phyloP scores from a whole-genome alignment of 768 basidiomycete species.

The Kondoa subrosea region DNA sequence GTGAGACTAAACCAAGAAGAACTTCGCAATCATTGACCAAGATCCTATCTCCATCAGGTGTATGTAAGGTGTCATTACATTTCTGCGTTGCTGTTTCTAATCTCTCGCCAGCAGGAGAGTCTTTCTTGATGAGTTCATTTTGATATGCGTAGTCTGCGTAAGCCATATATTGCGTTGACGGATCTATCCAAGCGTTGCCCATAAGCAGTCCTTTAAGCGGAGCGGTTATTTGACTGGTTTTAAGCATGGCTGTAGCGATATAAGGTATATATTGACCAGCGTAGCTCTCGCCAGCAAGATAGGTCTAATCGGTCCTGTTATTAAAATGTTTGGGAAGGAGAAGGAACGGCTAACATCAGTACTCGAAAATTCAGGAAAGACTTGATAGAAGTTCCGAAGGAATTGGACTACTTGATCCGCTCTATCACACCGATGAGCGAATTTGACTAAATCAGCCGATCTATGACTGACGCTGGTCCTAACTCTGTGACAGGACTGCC shows the following conservation, averaged over 20 bases:
- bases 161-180: conserved; percentile 54
- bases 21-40: conserved; percentile 45
- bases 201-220: conserved; percentile 55
- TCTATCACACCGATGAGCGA: conserved; percentile 38
- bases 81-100: conserved; percentile 43
- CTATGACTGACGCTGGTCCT: conserved; percentile 2
- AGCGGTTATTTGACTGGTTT: conserved; percentile 16
- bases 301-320: conserved; percentile 52
- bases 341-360: conserved; percentile 51
- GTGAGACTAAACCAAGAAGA: conserved; percentile 38
- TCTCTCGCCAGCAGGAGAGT: conserved; percentile 49
- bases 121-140: conserved; percentile 56
- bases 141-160: conserved; percentile 74
- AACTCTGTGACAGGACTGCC: conserved; percentile 15
- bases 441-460: neutral
- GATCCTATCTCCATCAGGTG: conserved; percentile 33
- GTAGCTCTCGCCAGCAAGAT: conserved; percentile 86
- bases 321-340: neutral
- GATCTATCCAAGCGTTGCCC: conserved; percentile 97
- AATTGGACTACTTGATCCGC: conserved; percentile 65
- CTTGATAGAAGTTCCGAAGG: conserved; percentile 64
- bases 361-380: conserved; percentile 72
- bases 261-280: conserved; percentile 97
- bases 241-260: conserved; percentile 44
- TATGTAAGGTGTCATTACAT: conserved; percentile 42